Conservation (phyloP, 2,329 filamentous ascomycete species). For the Penicillium vulpinum region DNA sequence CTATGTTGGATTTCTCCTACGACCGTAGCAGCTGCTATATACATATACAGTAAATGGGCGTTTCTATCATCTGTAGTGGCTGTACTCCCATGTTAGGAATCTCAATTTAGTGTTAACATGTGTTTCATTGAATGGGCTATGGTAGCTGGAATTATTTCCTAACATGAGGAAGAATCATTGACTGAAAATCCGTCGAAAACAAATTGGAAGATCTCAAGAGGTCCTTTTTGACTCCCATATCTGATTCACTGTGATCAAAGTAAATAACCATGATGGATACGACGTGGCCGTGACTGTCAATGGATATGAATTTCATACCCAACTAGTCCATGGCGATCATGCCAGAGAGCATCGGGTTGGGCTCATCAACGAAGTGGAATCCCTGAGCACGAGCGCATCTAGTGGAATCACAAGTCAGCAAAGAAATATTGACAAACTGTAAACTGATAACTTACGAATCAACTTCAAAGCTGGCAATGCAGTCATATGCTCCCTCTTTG, state of each 20-base stretch:
- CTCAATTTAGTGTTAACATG: not conserved
- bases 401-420: not conserved
- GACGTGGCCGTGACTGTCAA: not conserved
- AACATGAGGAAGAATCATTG: not conserved
- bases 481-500: constrained; percentile 7
- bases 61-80: not conserved
- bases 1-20: not conserved
- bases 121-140: not conserved
- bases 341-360: constrained; percentile 1
- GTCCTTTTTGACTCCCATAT: not conserved
- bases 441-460: constrained; percentile 13
- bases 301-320: not conserved
- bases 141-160: not conserved
- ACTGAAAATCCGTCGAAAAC: not conserved
- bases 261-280: not conserved
- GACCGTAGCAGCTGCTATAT: not conserved
- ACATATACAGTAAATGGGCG: not conserved
- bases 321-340: not conserved
- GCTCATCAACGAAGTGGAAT: constrained; percentile 9
- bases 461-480: constrained; percentile 6
- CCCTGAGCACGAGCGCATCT: not conserved
- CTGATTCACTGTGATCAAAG: not conserved
- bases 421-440: not conserved
- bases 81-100: not conserved
- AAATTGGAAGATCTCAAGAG: not conserved